Percentiles rank a stretch among this genome's conserved stretches.
phyloP scores from a whole-genome alignment of 2,329 filamentous ascomycete species.

The Coniochaeta prunicola region DNA sequence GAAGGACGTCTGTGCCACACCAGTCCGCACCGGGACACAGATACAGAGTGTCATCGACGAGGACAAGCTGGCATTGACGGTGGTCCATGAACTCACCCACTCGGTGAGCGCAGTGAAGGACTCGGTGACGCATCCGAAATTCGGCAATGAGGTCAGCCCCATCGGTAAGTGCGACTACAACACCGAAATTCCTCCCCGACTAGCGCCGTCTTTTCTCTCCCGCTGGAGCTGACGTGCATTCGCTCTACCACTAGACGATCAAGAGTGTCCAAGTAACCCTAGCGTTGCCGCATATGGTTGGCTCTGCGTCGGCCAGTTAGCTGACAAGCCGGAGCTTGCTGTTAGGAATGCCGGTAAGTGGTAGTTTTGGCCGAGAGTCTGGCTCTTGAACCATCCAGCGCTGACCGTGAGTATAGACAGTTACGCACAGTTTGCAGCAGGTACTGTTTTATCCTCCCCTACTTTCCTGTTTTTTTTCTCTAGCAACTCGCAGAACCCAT shows the following conservation, averaged over 20 bases:
- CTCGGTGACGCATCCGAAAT: background rate
- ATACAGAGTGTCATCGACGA: background rate
- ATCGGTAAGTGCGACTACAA: background rate
- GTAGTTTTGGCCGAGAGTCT: background rate
- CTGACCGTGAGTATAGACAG: background rate
- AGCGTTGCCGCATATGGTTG: background rate
- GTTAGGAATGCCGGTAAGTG: slow-evolving; percentile 1
- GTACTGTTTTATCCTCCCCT: background rate
- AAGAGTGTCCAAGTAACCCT: background rate
- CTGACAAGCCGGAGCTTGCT: background rate
- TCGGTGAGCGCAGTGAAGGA: background rate
- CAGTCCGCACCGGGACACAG: background rate
- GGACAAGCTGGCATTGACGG: background rate
- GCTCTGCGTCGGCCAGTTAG: background rate
- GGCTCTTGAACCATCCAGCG: background rate
- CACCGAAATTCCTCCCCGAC: too few relatives aligned
- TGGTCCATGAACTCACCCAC: background rate
- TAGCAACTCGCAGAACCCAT: background rate
- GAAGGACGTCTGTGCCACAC: background rate
- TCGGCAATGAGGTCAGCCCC: background rate
- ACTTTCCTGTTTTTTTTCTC: background rate
- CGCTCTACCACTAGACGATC: background rate
- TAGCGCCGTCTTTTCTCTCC: background rate
- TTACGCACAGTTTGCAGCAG: background rate
- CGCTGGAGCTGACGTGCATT: background rate